Conservation (phyloP, 768 basidiomycete genomes). For the Xerocomellus chrysenteron region DNA sequence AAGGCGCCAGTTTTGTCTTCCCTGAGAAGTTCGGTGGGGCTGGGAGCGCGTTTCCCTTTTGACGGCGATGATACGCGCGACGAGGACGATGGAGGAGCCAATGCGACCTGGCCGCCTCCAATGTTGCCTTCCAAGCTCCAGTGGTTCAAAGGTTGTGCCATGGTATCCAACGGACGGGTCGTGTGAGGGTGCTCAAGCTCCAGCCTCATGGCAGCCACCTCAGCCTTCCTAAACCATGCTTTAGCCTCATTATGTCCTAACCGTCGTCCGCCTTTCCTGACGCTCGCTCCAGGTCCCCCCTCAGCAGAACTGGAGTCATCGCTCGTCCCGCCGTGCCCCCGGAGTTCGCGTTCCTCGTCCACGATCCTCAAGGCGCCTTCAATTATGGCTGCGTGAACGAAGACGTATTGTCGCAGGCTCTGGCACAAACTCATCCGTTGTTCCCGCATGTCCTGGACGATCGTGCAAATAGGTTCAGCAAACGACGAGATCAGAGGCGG, state of each 20-base stretch:
- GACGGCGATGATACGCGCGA: constrained; percentile 32
- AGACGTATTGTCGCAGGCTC: constrained; percentile 91
- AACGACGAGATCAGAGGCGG: constrained; percentile 63
- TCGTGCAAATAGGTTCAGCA: constrained; percentile 73
- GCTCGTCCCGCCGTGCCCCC: constrained; percentile 24
- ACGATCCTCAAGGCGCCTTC: constrained; percentile 77
- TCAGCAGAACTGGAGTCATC: constrained; percentile 22
- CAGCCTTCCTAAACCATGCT: background rate
- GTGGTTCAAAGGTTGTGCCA: background rate
- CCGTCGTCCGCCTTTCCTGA: constrained; percentile 17
- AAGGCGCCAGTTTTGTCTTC: constrained; percentile 59
- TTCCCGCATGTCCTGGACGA: constrained; percentile 92
- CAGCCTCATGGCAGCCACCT: background rate
- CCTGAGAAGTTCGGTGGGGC: constrained; percentile 67
- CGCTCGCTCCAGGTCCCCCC: background rate
- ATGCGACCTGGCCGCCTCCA: constrained; percentile 3
- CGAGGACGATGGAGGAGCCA: constrained; percentile 10
- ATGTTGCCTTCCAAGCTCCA: constrained; percentile 5
- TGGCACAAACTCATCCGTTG: constrained; percentile 97
- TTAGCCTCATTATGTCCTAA: constrained; percentile 17
- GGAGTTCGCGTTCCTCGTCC: constrained; percentile 61
- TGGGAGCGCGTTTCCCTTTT: constrained; percentile 64
- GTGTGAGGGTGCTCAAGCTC: constrained; percentile 5
- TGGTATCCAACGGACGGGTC: constrained; percentile 6
- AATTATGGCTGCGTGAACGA: constrained; percentile 83